Conservation (phyloP, 768 basidiomycete genomes). For the Leucocoprinus sp. region DNA sequence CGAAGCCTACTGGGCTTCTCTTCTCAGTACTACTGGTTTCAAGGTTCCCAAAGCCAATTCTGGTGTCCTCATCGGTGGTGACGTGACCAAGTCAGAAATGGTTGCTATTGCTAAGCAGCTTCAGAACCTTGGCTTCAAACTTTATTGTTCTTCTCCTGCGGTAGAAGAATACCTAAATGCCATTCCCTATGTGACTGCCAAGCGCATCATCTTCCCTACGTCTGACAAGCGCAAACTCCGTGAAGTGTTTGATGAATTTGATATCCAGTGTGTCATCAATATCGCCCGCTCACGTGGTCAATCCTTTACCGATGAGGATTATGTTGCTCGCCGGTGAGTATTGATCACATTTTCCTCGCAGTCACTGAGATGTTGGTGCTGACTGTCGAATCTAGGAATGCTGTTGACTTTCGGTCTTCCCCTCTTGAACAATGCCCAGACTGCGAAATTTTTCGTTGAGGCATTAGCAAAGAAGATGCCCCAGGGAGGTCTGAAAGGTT, state of each 20-base stretch:
- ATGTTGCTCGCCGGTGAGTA: conserved; percentile 81
- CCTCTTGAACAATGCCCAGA: conserved; percentile 82
- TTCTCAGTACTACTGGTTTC: conserved; percentile 95
- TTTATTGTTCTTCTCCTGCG: conserved; percentile 76
- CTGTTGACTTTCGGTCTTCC: conserved; percentile 94
- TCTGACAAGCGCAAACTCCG: conserved; percentile 93
- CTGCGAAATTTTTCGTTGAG: conserved; percentile 87
- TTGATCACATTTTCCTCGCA: conserved; percentile 1
- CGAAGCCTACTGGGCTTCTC: conserved; percentile 93
- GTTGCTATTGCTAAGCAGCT: conserved; percentile 70
- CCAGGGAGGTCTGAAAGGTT: conserved; percentile 65
- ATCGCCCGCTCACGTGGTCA: conserved; percentile 73
- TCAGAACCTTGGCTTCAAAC: conserved; percentile 85
- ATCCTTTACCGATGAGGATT: conserved; percentile 84
- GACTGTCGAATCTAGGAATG: conserved; percentile 48
- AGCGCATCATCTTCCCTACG: conserved; percentile 93
- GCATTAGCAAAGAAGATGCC: conserved; percentile 79
- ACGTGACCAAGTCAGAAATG: conserved; percentile 84
- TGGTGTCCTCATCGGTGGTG: conserved; percentile 91
- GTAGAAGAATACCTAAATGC: conserved; percentile 79
- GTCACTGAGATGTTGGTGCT: conserved; percentile 4
- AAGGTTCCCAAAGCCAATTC: conserved; percentile 78
- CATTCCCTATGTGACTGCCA: conserved; percentile 68
- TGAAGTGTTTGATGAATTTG: conserved; percentile 88
- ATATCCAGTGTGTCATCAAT: conserved; percentile 93